A percentile compares a stretch with the other conserved stretches of the same genome.
These are phyloP conservation scores for Arctium minus DNA, from an alignment of 129 eudicot genomes.

Conservation along the genomic window DNA sequence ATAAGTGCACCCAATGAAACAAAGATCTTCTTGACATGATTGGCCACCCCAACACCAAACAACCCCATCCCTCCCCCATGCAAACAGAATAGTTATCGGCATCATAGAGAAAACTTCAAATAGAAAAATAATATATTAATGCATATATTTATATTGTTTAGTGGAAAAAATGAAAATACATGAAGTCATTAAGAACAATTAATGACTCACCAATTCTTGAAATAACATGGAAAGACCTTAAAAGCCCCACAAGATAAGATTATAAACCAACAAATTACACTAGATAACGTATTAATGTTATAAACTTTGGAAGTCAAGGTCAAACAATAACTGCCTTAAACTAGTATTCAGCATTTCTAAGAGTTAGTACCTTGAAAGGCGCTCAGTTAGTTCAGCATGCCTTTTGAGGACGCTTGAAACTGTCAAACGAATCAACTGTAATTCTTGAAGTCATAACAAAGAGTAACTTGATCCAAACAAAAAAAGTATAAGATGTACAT, in stretches of 20 bases:
- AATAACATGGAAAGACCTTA: neutral
- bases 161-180: no score
- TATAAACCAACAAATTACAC: neutral
- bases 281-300: neutral
- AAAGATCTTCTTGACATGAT: no score
- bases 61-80: no score
- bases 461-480: constrained; percentile 12
- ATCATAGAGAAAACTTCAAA: no score
- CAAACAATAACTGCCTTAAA: neutral
- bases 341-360: neutral
- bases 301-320: neutral
- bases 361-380: constrained; percentile 75
- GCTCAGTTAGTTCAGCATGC: constrained; percentile 80
- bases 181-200: no score
- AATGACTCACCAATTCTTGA: no score
- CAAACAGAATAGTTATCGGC: no score
- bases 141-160: no score
- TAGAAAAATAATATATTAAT: no score
- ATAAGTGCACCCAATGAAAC: no score
- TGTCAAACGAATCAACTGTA: constrained; percentile 27
- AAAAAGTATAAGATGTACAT: constrained; percentile 40
- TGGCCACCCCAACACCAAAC: no score
- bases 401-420: constrained; percentile 72
- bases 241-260: neutral
- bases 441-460: constrained; percentile 1